These are phyloP conservation scores for Tylopilus balloui DNA, from an alignment of 768 basidiomycete genomes.

Conservation along the genomic window DNA sequence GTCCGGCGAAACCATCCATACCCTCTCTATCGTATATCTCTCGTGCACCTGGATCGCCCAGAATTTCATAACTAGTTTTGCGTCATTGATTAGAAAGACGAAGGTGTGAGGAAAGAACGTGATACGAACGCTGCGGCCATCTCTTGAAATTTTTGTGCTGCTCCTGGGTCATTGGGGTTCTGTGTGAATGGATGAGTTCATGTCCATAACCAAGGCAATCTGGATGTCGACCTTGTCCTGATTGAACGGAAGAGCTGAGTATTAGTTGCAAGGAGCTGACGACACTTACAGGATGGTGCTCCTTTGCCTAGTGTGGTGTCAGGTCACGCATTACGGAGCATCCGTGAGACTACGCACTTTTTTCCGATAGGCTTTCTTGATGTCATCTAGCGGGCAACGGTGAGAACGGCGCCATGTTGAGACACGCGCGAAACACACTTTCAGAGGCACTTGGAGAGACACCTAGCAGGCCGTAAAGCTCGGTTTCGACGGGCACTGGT, in stretches of 20 bases:
- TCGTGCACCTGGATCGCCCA: constrained; percentile 65
- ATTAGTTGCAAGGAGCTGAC: not conserved
- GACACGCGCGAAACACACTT: constrained; percentile 42
- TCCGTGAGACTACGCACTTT: constrained; percentile 52
- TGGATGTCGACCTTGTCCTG: constrained; percentile 61
- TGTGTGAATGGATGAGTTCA: constrained; percentile 27
- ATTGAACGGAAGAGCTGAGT: constrained; percentile 1
- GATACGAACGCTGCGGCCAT: constrained; percentile 77
- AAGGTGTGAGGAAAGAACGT: not conserved
- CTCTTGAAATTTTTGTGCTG: constrained; percentile 81
- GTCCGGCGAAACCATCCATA: constrained; percentile 58
- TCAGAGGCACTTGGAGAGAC: constrained; percentile 65
- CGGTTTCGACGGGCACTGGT: constrained; percentile 70
- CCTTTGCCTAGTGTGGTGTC: constrained; percentile 59
- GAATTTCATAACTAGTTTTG: constrained; percentile 70
- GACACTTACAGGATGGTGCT: constrained; percentile 74
- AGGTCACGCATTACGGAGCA: constrained; percentile 7
- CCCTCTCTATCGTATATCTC: constrained; percentile 72
- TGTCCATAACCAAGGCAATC: not conserved
- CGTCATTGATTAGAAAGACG: constrained; percentile 7
- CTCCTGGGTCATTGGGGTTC: constrained; percentile 87
- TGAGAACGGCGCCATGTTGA: constrained; percentile 8
- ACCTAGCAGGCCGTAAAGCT: constrained; percentile 82
- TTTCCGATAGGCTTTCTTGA: constrained; percentile 91
- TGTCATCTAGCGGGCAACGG: constrained; percentile 52